Evolutionary conservation across 352 stramenopile genomes (phyloP).

Genomic region (Phytophthora cactorum): DNA sequence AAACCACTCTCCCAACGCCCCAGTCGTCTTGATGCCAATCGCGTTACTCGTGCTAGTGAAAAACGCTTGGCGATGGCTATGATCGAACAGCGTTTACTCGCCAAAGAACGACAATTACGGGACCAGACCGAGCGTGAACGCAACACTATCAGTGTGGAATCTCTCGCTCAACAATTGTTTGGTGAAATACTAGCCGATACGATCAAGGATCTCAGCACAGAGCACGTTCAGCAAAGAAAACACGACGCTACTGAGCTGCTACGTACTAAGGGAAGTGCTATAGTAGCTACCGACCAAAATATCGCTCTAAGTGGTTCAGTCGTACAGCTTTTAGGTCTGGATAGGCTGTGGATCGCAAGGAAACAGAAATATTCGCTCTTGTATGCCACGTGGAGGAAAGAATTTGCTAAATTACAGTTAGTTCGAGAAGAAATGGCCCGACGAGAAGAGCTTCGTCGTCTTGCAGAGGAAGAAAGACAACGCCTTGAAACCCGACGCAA

Average conservation of each 20-base stretch:
- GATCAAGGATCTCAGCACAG: constrained; percentile 31
- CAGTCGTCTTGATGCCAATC: constrained; percentile 52
- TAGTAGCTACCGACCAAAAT: constrained; percentile 13
- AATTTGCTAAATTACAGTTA: constrained; percentile 51
- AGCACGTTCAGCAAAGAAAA: constrained; percentile 27
- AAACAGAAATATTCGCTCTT: constrained; percentile 47
- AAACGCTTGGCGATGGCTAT: constrained; percentile 70
- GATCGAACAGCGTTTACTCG: constrained; percentile 53
- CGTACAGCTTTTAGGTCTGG: constrained; percentile 27
- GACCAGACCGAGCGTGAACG: constrained; percentile 32
- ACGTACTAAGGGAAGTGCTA: constrained; percentile 19
- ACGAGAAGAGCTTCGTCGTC: constrained; percentile 56
- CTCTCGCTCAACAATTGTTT: constrained; percentile 36
- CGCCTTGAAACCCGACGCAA: constrained; percentile 49
- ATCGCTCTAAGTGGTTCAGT: constrained; percentile 1
- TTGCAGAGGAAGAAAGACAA: constrained; percentile 56
- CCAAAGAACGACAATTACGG: constrained; percentile 40
- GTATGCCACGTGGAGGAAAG: constrained; percentile 46
- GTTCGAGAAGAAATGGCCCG: constrained; percentile 58
- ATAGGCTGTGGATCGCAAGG: constrained; percentile 52
- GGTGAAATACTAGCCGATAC: constrained; percentile 30
- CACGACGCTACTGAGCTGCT: constrained; percentile 26
- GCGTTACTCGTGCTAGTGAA: constrained; percentile 58
- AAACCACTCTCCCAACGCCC: constrained; percentile 26
- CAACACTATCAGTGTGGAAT: constrained; percentile 27